Evolutionary conservation across 1,284 basidiomycete species (phyloP), one percentile per base, ranked within the genome.

Genomic region (Earliella scabrosa): DNA sequence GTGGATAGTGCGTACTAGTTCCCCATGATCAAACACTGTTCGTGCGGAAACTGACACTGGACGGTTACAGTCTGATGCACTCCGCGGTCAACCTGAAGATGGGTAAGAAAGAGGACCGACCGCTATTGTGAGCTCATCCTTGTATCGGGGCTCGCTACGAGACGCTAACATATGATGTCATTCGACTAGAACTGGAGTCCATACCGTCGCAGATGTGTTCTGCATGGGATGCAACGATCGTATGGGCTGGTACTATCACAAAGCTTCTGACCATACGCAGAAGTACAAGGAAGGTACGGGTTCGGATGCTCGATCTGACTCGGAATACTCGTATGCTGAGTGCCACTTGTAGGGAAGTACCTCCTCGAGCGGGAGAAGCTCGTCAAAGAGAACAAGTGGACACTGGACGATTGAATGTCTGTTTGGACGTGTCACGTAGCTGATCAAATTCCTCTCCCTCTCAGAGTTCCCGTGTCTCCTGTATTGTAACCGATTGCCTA

Each of bases 191-290:
- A 95, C 92, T 1, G 92, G 92, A 2, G 81, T 91, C 9, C 92
- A 95, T 64, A 90, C 88, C 0, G 92, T 93, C 8, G 87, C 88
- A 13, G 92, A 94, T 66, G 82, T 88, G 0, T 88, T 80, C 67
- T 94, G 92, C 67, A 59, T 88, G 34, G 90, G 89, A 0, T 95
- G 92, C 71, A 85, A 86, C 55, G 87, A 87, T 16, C 82, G 88
- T 21, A 63, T 95, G 3, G 93, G 93, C 0, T 95, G 92, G 92
- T 92, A 80, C 66, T 95, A 95, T 63, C 82, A 92, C 67, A 90
- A 88, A 65, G 92, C 93, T 7, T 82, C 85, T 2, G 90, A 95
- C 63, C 75, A 77, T 27, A 80, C 83, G 7, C 93, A 95, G 82
- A 92, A 89, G 68, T 95, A 95, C 68, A 95, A 95, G 71, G 93